Evolutionary conservation across 179 eudicot genomes (phyloP), one percentile per base, ranked within the genome.

Genomic region (Actinidia arguta): DNA sequence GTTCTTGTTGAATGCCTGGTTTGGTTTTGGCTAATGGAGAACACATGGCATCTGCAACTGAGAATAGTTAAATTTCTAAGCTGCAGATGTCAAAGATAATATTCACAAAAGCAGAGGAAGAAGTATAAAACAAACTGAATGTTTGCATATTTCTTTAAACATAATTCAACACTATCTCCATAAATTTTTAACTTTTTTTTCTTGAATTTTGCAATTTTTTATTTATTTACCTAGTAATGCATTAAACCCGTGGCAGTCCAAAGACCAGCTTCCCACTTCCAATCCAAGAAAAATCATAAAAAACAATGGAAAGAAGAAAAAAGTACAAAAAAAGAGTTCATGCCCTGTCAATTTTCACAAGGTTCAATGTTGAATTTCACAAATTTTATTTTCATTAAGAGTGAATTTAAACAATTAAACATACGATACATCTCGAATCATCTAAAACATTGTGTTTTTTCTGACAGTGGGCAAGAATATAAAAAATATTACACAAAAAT

Each of bases 41-140:
- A 84, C 85, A 92, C 80, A 90, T 83, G 56, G 91, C 86, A 82
- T 93, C 98, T 93, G 98, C 75, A 79, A 63, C 36, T 68, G 27
- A 24, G 58, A 82, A 48, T 36, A 76, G 51, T 8, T 79, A n/a
- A 46, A 42, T 76, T 64, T 80, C 75, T 56, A 27, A 47, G 59
- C 22, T 16, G 12, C 58, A 39, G 51, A 61, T 47, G 39, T 27
- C 73, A 47, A 46, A 27, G 39, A 54, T 12, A 75, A 16, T 11
- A 55, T 42, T 75, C 64, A 55, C 17, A 58, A 55, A 75, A 46
- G 17, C 13, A 9, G 2, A 54, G 12, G 48, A 55, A 1, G 13
- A 46, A 24, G 10, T 36, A 68, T 5, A 63, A 63, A 24, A 63
- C 42, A 24, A 27, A 63, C 16, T 10, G 22, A 27, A 1, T 63